Base-by-base conservation (phyloP, 148 eudicot species). In the Spergularia bocconei region DNA sequence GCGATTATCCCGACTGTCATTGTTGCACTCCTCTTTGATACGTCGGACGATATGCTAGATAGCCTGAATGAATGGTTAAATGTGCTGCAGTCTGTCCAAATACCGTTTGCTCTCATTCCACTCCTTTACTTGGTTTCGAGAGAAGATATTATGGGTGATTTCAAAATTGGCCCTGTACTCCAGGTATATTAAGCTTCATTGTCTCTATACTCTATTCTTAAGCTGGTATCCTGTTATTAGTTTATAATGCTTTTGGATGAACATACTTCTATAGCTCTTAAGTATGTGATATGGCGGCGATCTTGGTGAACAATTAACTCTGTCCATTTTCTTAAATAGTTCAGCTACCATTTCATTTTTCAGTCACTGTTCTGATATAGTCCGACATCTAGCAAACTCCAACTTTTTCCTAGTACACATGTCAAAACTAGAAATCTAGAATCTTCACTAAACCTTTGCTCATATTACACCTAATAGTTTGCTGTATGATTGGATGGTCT, bases 31-130 rank as follows among this genome's bases (percentile, higher is more conserved):
- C 76, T 89, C 20, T 93, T 87, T 62, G 84, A 93, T 20, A 80
- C 80, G 59, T 87, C 98, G 11, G 98, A 93, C 79, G 81, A 78
- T 67, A 80, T 85, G 38, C 62, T 93, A 56, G 98, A 93, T 85
- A 75, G 83, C 38, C 64, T 93, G 59, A 93, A 93, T 75, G 96
- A 90, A 75, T 93, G 98, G 98, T 88, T 93, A 14, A 93, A 93
- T 74, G 98, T 93, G 75, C 89, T 93, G 60, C 98, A 93, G 79
- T 86, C 93, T 15, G 59, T 92, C 55, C 98, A 93, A 74, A 93
- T 93, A 65, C 98, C 98, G 17, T 93, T 93, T 70, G 96, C 98
- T 6, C 88, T 93, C 54, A 89, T 93, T 41, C 98, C 98, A 1
- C 93, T 93, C 78, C 88, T 93, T 63, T 87, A 88, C 56, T 79